Evolutionary conservation across 2,329 filamentous ascomycete genomes (phyloP), one percentile per base, ranked within the genome.

Genomic region (Niveomyces coronatus): DNA sequence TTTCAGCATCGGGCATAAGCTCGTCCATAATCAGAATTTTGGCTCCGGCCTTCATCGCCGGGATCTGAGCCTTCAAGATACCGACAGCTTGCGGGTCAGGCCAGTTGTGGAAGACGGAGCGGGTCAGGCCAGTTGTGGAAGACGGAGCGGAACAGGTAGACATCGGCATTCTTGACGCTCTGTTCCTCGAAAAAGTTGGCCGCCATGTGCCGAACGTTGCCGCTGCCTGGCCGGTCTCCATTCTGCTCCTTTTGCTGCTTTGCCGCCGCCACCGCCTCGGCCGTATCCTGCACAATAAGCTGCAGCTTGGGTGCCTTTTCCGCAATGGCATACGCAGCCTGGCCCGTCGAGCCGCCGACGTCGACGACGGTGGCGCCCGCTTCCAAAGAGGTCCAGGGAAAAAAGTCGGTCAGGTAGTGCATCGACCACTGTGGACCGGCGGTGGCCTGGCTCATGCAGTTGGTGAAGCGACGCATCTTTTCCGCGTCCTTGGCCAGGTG

Each of bases 141-240:
- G 14, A 30, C 14, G 27, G 19, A 31, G 16, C 37, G 37, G n/a
- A 39, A 32, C 13, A 39, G 41, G 35, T 46, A 46, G 9, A 45
- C 60, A 46, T 70, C 67, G 3, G 66, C 70, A 4, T 49, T 60
- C 29, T 60, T 52, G 13, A 68, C 55, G 0, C 61, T 59, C 49
- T 75, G 70, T 20, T 61, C 57, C 5, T 57, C 53, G 50, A 72
- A 70, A 47, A 75, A 70, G 47, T 71, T 63, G 49, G 75, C 67
- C 4, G 53, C 54, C 44, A 54, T 50, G 47, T 64, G 54, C 19
- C 41, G 41, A 13, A 65, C 44, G 5, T 19, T 19, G 22, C 37
- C 38, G 15, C 24, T 32, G 17, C 14, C 29, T 39, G 15, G 19
- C 14, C 31, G 30, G 10, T 33, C 30, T 31, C 28, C 28, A 30